Evolutionary conservation across 306 rosid species (phyloP).

Genomic region (Albizia julibrissin): DNA sequence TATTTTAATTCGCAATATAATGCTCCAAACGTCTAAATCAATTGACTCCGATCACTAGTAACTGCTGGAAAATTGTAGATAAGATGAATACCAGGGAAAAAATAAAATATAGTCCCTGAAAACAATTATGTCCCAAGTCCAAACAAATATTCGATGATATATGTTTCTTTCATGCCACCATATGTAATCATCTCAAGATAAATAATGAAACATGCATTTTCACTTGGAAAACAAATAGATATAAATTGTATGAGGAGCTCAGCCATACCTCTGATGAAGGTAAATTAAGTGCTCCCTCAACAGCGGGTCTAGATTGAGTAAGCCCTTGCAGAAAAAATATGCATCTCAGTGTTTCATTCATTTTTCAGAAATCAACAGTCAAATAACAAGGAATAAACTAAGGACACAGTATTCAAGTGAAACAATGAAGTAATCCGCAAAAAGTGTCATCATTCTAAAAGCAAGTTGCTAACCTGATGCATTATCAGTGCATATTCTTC

Average conservation of each 20-base stretch:
- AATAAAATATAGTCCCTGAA: background rate
- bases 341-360: constrained; percentile 39
- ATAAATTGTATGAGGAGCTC: constrained; percentile 15
- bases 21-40: background rate
- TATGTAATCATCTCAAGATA: background rate
- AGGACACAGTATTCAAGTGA: constrained; percentile 11
- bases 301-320: constrained; percentile 62
- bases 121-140: background rate
- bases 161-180: constrained; percentile 2
- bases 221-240: constrained; percentile 15
- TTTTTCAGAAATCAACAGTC: constrained; percentile 23
- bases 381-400: constrained; percentile 8
- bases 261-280: constrained; percentile 79
- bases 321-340: constrained; percentile 54
- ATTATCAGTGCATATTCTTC: constrained; percentile 55
- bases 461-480: constrained; percentile 65
- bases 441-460: constrained; percentile 29
- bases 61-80: background rate
- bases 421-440: constrained; percentile 18
- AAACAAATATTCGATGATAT: background rate
- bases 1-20: constrained; percentile 3
- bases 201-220: background rate
- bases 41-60: background rate
- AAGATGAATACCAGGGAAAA: background rate
- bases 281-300: constrained; percentile 60